These are phyloP conservation scores for Aureobasidium sp. DNA, from an alignment of 2,329 filamentous ascomycete species.

Conservation along the genomic window DNA sequence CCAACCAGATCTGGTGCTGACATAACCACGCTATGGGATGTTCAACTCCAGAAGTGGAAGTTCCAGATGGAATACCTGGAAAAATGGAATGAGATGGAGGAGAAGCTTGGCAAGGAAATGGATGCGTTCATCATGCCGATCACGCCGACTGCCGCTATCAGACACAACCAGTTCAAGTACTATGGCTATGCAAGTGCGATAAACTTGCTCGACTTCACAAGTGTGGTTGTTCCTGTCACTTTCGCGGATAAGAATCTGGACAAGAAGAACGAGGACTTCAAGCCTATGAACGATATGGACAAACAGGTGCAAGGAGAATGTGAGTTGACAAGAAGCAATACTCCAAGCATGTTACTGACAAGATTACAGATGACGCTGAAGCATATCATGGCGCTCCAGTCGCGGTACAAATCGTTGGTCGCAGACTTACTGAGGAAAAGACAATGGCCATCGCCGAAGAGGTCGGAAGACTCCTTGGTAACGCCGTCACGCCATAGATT, in stretches of 20 bases:
- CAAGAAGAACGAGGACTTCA: slow-evolving; percentile 22
- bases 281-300: slow-evolving; percentile 26
- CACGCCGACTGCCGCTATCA: slow-evolving; percentile 32
- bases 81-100: slow-evolving; percentile 31
- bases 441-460: slow-evolving; percentile 31
- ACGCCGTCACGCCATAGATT: not conserved
- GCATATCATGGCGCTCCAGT: slow-evolving; percentile 35
- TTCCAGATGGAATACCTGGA: slow-evolving; percentile 13
- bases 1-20: not conserved
- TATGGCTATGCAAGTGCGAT: slow-evolving; percentile 20
- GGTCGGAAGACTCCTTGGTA: slow-evolving; percentile 20
- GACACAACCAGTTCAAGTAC: slow-evolving; percentile 26
- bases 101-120: slow-evolving; percentile 28
- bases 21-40: not conserved
- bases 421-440: slow-evolving; percentile 34
- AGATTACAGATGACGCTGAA: slow-evolving; percentile 30
- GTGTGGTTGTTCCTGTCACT: slow-evolving; percentile 30
- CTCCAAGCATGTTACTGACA: not conserved
- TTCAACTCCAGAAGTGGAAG: slow-evolving; percentile 5
- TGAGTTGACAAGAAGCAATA: not conserved
- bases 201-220: slow-evolving; percentile 16
- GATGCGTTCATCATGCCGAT: slow-evolving; percentile 33
- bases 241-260: slow-evolving; percentile 28
- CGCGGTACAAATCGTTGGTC: slow-evolving; percentile 31
- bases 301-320: slow-evolving; percentile 16